Evolutionary conservation across 257 asterid genomes (phyloP), one percentile per base, ranked within the genome.

Genomic region (Asclepias syriaca): DNA sequence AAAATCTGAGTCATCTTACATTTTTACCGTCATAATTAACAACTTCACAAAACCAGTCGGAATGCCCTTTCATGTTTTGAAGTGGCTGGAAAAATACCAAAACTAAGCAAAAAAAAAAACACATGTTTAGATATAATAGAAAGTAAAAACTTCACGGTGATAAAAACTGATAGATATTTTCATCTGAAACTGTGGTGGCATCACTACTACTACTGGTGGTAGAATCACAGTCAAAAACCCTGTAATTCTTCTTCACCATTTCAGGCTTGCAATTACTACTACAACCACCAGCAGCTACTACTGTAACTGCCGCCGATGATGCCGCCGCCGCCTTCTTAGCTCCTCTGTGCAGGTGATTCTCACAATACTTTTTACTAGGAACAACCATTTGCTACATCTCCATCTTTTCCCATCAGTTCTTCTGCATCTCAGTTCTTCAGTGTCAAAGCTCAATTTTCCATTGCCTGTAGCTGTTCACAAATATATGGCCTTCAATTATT

Each of bases 341-440:
- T 70, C 95, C 96, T 76, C 97, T 83, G 80, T 85, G 87, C 85
- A 88, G 68, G 86, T 90, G 95, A 3, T 65, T 68, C 72, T 84
- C 82, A 24, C 97, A 90, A 63, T 82, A 88, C 79, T 84, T 87
- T 72, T 84, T 89, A 22, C 59, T 61, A 18, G 77, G 85, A 43
- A 87, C 66, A 10, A 81, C 87, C 14, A 74, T 72, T 75, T 80
- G 69, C 82, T 76, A 75, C 97, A 88, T 80, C 81, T 85, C 96
- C 97, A 87, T 84, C 80, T 88, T 78, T 83, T 85, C 57, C 96
- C 96, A 75, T 90, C 95, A 6, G 91, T 88, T 90, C 96, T 85
- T 58, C 78, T 74, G 87, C 96, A 90, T 76, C 96, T 82, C 74
- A 54, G 72, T 21, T 34, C 68, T 49, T 74, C 88, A 11, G 27